Conservation (phyloP, 2,329 filamentous ascomycete species). For the Ramularia endophylla region DNA sequence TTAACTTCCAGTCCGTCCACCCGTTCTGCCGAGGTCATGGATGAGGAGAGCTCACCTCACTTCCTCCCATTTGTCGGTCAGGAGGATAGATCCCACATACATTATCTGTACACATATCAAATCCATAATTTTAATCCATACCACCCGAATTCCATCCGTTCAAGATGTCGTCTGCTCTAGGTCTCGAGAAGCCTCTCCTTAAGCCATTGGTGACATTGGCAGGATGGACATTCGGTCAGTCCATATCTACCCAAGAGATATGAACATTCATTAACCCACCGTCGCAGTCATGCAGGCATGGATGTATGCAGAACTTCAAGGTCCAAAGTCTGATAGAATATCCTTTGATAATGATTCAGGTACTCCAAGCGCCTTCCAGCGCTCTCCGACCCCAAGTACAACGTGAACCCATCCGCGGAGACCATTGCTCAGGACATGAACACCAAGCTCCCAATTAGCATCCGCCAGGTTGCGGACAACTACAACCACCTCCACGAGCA, state of each 20-base stretch:
- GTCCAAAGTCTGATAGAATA: too few species aligned
- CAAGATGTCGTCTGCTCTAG: constrained; percentile 7
- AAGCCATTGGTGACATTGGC: constrained; percentile 27
- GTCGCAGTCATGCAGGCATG: constrained; percentile 36
- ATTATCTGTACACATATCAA: too few species aligned
- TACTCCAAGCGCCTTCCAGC: constrained; percentile 29
- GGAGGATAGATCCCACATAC: too few species aligned
- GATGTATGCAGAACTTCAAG: constrained; percentile 35
- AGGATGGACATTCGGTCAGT: constrained; percentile 34
- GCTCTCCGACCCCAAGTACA: constrained; percentile 19
- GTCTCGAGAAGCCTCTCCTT: constrained; percentile 5
- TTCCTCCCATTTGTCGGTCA: too few species aligned
- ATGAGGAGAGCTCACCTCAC: too few species aligned
- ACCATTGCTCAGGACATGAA: constrained; percentile 11
- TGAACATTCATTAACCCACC: too few species aligned
- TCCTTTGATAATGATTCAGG: too few species aligned
- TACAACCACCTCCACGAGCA: constrained; percentile 39
- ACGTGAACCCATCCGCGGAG: constrained; percentile 13
- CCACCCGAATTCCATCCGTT: too few species aligned
- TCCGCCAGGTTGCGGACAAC: constrained; percentile 33
- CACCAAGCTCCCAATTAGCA: constrained; percentile 10
- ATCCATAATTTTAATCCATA: too few species aligned
- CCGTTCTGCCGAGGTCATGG: too few species aligned
- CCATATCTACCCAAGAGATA: too few species aligned
- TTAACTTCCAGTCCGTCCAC: too few species aligned